These are phyloP conservation scores for Scedosporium aurantiacum DNA, from an alignment of 2,329 filamentous ascomycete genomes.

Conservation along the genomic window DNA sequence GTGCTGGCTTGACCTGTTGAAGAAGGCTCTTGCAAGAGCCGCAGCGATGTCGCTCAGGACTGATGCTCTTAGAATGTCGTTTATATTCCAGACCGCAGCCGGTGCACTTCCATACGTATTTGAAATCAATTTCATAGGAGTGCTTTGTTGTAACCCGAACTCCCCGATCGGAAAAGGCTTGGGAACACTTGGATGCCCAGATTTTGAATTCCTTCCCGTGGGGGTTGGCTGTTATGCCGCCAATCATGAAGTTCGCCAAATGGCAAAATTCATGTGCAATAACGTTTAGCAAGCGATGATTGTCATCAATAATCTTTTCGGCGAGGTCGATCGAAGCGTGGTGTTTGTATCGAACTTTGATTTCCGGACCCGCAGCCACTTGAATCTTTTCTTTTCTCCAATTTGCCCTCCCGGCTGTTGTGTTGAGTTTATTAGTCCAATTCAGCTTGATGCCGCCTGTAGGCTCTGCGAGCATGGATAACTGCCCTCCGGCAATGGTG, in stretches of 20 bases:
- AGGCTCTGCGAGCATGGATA: conserved; percentile 43
- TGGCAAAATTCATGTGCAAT: conserved; percentile 97
- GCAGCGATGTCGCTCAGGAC: conserved; percentile 60
- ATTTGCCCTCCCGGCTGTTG: conserved; percentile 65
- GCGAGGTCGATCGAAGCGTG: conserved; percentile 81
- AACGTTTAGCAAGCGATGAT: conserved; percentile 71
- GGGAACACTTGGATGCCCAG: conserved; percentile 51
- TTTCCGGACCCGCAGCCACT: conserved; percentile 11
- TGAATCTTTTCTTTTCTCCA: conserved; percentile 53
- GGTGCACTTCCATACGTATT: conserved; percentile 75
- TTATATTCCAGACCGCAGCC: conserved; percentile 63
- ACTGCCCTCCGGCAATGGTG: conserved; percentile 47
- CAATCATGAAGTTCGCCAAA: conserved; percentile 82
- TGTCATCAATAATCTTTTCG: conserved; percentile 73
- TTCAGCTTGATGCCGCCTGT: conserved; percentile 62
- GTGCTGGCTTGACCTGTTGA: conserved; percentile 69
- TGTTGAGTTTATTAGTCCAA: conserved; percentile 71
- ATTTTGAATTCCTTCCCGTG: conserved; percentile 77
- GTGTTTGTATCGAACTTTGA: conserved; percentile 26
- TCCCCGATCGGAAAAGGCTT: conserved; percentile 47
- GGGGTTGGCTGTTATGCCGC: conserved; percentile 60
- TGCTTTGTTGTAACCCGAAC: conserved; percentile 85
- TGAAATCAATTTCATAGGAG: conserved; percentile 80
- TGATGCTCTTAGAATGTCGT: conserved; percentile 76
- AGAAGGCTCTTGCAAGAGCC: conserved; percentile 62